phyloP scores from a whole-genome alignment of 352 stramenopile species.

The Pythium periplocum region DNA sequence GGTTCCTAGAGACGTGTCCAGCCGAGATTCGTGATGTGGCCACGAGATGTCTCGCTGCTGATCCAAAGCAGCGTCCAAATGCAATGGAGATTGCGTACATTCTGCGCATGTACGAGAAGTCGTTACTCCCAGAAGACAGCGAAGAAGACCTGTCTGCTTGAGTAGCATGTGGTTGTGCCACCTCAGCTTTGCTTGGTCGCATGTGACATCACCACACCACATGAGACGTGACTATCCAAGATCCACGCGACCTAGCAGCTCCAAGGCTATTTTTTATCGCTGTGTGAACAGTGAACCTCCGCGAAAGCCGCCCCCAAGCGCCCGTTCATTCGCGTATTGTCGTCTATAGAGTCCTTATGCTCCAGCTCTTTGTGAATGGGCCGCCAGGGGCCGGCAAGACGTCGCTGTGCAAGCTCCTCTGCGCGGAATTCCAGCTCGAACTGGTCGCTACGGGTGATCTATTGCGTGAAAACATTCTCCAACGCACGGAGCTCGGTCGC shows the following conservation, averaged over 20 bases:
- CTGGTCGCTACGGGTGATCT: conserved; percentile 63
- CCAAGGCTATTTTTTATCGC: no score
- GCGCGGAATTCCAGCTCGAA: conserved; percentile 48
- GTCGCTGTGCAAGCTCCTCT: conserved; percentile 54
- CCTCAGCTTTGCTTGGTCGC: no score
- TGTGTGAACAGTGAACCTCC: no score
- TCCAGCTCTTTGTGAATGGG: conserved; percentile 69
- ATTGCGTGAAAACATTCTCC: conserved; percentile 65
- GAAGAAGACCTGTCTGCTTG: no score
- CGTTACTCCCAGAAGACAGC: no score
- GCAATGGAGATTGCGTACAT: conserved; percentile 38
- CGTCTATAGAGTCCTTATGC: conserved; percentile 26
- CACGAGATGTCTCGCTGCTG: conserved; percentile 24
- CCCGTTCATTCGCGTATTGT: background rate
- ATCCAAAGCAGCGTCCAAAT: conserved; percentile 27
- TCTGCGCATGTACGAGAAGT: conserved; percentile 23
- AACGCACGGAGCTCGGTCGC: conserved; percentile 40
- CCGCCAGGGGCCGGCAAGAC: conserved; percentile 66
- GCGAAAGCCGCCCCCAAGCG: no score
- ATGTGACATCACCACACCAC: no score
- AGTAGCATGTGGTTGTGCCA: no score
- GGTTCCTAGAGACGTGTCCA: conserved; percentile 31
- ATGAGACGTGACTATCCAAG: no score
- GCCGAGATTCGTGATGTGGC: conserved; percentile 27
- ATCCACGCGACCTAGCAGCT: no score